These are phyloP conservation scores for Penicillium hesseltinei DNA, from an alignment of 2,329 filamentous ascomycete genomes.

Conservation along the genomic window DNA sequence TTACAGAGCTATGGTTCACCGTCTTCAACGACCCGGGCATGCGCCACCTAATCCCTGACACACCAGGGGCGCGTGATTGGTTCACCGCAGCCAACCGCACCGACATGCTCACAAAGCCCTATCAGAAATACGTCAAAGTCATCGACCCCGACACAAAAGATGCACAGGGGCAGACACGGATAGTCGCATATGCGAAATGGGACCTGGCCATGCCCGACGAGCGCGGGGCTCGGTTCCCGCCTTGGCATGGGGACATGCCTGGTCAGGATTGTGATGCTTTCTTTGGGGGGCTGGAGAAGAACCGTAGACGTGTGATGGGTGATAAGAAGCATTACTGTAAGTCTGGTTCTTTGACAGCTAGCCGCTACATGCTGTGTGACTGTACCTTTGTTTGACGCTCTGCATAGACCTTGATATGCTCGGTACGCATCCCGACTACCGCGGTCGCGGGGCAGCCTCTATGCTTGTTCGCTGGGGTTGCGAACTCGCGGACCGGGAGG, in stretches of 20 bases:
- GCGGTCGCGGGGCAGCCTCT: constrained; percentile 41
- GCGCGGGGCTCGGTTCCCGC: constrained; percentile 28
- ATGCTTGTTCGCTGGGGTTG: constrained; percentile 42
- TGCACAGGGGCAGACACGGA: constrained; percentile 10
- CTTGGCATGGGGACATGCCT: constrained; percentile 27
- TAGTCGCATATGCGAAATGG: constrained; percentile 34
- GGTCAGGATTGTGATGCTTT: constrained; percentile 17
- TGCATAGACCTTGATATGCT: constrained; percentile 38
- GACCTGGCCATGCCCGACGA: constrained; percentile 24
- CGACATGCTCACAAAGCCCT: constrained; percentile 27
- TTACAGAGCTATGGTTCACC: constrained; percentile 27
- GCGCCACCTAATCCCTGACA: constrained; percentile 27
- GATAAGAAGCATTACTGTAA: constrained; percentile 29
- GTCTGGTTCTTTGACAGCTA: neutral
- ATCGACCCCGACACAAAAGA: constrained; percentile 19
- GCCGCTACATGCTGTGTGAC: neutral
- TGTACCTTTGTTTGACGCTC: neutral
- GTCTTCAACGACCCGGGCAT: constrained; percentile 25
- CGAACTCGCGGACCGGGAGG: constrained; percentile 37
- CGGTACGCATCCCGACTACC: constrained; percentile 44
- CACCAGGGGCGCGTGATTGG: constrained; percentile 29
- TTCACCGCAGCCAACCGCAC: constrained; percentile 20
- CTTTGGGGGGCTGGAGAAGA: constrained; percentile 21
- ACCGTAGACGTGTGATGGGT: constrained; percentile 25
- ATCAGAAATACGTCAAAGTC: constrained; percentile 28